Base-by-base conservation (phyloP, 176 grass and related monocot species). In the Musa itinerans region DNA sequence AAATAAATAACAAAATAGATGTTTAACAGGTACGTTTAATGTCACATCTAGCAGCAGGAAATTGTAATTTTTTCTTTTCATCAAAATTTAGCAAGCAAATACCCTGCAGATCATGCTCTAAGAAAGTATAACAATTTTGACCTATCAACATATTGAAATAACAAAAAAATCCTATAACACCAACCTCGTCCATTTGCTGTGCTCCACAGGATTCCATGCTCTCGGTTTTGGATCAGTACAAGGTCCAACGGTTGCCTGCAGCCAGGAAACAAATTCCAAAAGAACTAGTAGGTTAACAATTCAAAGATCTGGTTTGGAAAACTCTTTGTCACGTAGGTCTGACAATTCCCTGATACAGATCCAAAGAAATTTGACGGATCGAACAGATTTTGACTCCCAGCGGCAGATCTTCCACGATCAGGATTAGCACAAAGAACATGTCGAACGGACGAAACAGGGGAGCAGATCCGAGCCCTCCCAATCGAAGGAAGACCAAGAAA, bases 181-280 rank as follows among this genome's bases (percentile, higher is more conserved):
- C 23, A 86, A 99, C 90, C 90, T 94, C 17, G 78, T 91, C 96
- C 96, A 99, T 87, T 95, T 95, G 84, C 90, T 86, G 78, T 95
- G 84, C 74, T 95, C 96, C 81, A 95, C 90, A 23, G 89, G 96
- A 73, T 76, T 99, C 96, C 90, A 99, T 24, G 85, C 84, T 70
- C 91, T 94, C 34, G 96, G 86, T 84, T 89, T 95, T 34, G 86
- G 83, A 78, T 84, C 86, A 82, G 85, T 89, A 64, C 96, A 99
- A 53, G 96, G 93, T 72, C 90, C 90, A 2, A 87, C 90, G 15
- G 90, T 93, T 23, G 90, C 90, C 93, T 97, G 70, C 15, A 80
- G 24, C 51, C 72, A 73, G 61, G 54, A 78, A 8, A 53, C 54
- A 64, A 83, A 73, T 52, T 70, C 15, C 14, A 61, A 61, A 19